Base-by-base conservation (phyloP, 768 basidiomycete genomes). In the Tephrocybe rancida region DNA sequence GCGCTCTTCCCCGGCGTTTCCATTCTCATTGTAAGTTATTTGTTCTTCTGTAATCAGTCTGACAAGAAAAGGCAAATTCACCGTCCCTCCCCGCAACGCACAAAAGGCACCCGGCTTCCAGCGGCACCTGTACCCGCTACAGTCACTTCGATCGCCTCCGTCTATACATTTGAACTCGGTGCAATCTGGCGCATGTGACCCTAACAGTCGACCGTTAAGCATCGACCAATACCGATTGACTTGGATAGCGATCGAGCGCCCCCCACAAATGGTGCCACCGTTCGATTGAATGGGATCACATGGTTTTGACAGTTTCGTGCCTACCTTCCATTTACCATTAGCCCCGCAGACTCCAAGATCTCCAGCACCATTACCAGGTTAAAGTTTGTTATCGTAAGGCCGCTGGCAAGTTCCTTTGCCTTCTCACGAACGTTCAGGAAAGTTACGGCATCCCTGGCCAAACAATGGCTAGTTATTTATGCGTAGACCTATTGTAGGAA, bases 391-490 rank as follows among this genome's bases (percentile, higher is more conserved):
- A 32, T 32, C 30, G 30, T 6, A 32, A 6, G 30, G 30, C 6
- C 30, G 30, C 7, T 32, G 30, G 30, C 13, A 7, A 7, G 7
- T 32, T 32, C 30, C 13, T 32, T 13, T 32, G 6, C 30, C 50
- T 56, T 56, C 56, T 52, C 51, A 52, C 56, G 48, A 48, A 38
- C 29, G 34, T 44, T 44, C 5, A 29, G 25, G 11, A 43, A 44
- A 24, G 32, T 52, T 52, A 53, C 27, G 41, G 27, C 44, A 52
- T 32, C 48, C n/a, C 24, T 24, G 18, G 9, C 21, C 21, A 39
- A 38, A 34, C 37, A 30, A 8, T 41, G 39, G 21, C 10, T 19
- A n/a, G 6, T n/a, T 41, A 41, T 41, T 29, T 26, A 21, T 47
- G 18, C 21, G 19, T 21, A 18, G 45, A 2, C 29, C 35, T 37